Conservation (phyloP, 345 rosid species). For the Salix viminalis region DNA sequence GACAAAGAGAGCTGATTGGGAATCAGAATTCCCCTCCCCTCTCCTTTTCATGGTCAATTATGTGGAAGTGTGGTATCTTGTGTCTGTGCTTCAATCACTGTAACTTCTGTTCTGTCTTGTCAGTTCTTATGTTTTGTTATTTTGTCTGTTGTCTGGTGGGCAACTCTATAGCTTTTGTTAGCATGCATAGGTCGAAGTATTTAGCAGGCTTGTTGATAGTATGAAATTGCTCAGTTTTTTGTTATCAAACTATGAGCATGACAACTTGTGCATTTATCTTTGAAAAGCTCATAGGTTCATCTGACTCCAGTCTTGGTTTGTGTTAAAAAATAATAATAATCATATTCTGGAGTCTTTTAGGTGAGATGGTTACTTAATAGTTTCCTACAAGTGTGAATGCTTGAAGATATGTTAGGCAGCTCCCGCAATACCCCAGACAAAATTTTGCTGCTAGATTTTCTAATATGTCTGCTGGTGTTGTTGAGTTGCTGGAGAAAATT, state of each 20-base stretch:
- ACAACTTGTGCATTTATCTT: conserved; percentile 1
- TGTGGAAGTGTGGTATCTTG: not conserved
- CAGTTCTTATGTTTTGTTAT: not conserved
- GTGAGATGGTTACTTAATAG: not conserved
- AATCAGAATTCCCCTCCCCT: not conserved
- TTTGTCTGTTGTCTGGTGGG: not conserved
- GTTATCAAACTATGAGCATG: not conserved
- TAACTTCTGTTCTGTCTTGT: not conserved
- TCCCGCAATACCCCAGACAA: conserved; percentile 89
- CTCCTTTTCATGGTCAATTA: not conserved
- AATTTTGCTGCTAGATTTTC: conserved; percentile 68
- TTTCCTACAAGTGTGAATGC: conserved; percentile 91
- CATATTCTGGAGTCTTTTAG: too few species aligned
- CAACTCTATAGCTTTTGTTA: not conserved
- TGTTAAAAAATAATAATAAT: too few species aligned
- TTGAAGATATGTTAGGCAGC: conserved; percentile 91
- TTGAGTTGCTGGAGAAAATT: conserved; percentile 85
- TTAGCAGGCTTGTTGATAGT: not conserved
- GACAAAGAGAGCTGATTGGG: not conserved
- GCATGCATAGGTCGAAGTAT: not conserved
- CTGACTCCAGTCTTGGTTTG: conserved; percentile 68
- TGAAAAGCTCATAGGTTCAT: conserved; percentile 89
- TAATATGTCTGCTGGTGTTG: conserved; percentile 62
- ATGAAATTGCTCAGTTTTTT: not conserved
- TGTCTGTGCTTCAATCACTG: too few species aligned